Conservation (phyloP, 257 asterid species). For the Vinca minor region DNA sequence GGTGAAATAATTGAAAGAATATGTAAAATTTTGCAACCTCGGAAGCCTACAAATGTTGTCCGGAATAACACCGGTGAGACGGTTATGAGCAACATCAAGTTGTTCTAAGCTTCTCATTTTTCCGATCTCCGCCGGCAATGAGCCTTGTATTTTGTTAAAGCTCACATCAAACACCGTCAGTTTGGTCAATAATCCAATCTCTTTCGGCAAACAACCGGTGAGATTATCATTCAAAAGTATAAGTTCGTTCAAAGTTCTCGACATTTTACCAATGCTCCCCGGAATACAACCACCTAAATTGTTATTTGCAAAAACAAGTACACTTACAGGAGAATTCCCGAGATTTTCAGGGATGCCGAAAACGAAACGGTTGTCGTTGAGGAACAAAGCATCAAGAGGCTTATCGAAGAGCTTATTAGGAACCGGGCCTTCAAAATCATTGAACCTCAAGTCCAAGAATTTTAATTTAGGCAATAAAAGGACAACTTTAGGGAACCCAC, state of each 20-base stretch:
- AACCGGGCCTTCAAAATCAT: conserved; percentile 63
- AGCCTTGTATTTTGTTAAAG: conserved; percentile 49
- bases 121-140: conserved; percentile 34
- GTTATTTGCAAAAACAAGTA: conserved; percentile 63
- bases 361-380: conserved; percentile 53
- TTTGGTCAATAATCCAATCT: conserved; percentile 45
- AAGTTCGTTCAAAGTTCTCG: conserved; percentile 41
- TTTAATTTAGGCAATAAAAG: conserved; percentile 42
- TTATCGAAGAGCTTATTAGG: conserved; percentile 43
- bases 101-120: conserved; percentile 48
- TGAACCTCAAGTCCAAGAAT: conserved; percentile 56
- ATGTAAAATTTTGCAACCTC: conserved; percentile 49
- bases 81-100: conserved; percentile 56
- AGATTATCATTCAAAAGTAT: conserved; percentile 54
- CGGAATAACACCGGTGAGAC: conserved; percentile 52
- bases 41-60: conserved; percentile 46
- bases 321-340: conserved; percentile 63
- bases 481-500: conserved; percentile 55
- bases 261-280: conserved; percentile 55
- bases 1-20: conserved; percentile 49
- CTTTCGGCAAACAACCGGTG: conserved; percentile 55
- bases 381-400: conserved; percentile 51
- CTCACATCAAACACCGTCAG: conserved; percentile 65
- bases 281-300: conserved; percentile 62
- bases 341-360: conserved; percentile 57